Base-by-base conservation (phyloP, 2,329 filamentous ascomycete species). In the Colletotrichum shisoi region DNA sequence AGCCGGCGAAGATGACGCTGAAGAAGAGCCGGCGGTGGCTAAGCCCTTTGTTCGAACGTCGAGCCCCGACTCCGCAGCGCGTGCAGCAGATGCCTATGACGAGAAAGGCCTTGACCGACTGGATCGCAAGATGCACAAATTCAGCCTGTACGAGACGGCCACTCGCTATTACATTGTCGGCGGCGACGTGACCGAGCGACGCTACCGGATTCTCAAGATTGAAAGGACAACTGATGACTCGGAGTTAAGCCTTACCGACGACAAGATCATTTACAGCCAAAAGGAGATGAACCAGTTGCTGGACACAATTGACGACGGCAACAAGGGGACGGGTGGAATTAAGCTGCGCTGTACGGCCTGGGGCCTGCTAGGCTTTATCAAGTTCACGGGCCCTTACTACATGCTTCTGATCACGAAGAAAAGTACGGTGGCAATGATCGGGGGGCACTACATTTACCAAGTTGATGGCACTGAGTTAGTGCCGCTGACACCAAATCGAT, bases 331-430 rank as follows among this genome's bases (percentile, higher is more conserved):
- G 0, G 95, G 95, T 27, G 95, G 95, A 1, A 86, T 99, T 79
- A 95, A 91, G 77, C 84, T 97, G 63, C 92, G 92, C 67, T 96
- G 92, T 77, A 96, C 89, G 67, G 93, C 92, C 4, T 99, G 94
- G 95, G 95, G 95, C 2, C 80, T 99, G 31, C 82, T 99, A 31
- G 95, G 95, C 4, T 99, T 99, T 77, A 95, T 99, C 77, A 87
- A 92, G 69, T 98, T 99, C 77, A 99, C 95, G 0, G 93, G 94
- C 2, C 89, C 93, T 3, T 97, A 96, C 77, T 99, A 99, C 77
- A 98, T 99, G 94, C 85, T 98, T 37, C 81, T 98, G 56, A 94
- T 98, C 74, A 97, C 94, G 45, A 98, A 98, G 79, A 89, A 96
- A 80, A 95, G 92, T 74, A 96, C 96, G 66, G 94, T 97, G 3